These are phyloP conservation scores for Leccinum rimulosum DNA, from an alignment of 768 basidiomycete genomes.

Conservation along the genomic window DNA sequence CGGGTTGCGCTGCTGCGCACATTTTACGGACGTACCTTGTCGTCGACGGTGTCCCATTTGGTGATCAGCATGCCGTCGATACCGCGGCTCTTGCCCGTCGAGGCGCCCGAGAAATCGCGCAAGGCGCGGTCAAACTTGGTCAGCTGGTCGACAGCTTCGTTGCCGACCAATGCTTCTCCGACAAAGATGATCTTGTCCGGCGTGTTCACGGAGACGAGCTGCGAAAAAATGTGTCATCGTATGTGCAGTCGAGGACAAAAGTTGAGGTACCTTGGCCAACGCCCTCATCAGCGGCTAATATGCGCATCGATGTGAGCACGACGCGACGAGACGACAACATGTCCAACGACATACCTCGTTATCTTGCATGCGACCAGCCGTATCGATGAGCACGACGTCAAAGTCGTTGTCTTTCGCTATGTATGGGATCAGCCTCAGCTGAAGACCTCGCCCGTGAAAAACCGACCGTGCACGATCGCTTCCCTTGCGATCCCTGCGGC, in stretches of 20 bases:
- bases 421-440: conserved; percentile 5
- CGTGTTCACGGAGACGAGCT: conserved; percentile 90
- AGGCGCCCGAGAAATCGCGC: conserved; percentile 83
- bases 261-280: conserved; percentile 74
- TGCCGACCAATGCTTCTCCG: conserved; percentile 96
- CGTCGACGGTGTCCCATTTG: conserved; percentile 98
- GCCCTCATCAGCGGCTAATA: conserved; percentile 92
- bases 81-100: conserved; percentile 71
- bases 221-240: conserved; percentile 2
- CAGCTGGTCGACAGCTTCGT: conserved; percentile 97
- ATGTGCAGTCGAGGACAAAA: neutral
- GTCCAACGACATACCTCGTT: conserved; percentile 68
- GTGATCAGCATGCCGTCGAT: conserved; percentile 99
- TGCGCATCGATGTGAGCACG: conserved; percentile 3
- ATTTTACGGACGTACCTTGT: conserved; percentile 59
- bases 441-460: neutral
- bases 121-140: conserved; percentile 95
- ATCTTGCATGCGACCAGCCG: conserved; percentile 98
- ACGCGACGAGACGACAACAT: neutral
- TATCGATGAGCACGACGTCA: conserved; percentile 97
- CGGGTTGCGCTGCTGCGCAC: neutral
- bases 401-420: conserved; percentile 86
- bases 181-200: conserved; percentile 99
- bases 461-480: conserved; percentile 83
- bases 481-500: conserved; percentile 98